Percentiles rank a stretch among this genome's conserved stretches.
Evolutionary conservation across 2,329 filamentous ascomycete genomes (phyloP).

Genomic region (Alternaria sp.): DNA sequence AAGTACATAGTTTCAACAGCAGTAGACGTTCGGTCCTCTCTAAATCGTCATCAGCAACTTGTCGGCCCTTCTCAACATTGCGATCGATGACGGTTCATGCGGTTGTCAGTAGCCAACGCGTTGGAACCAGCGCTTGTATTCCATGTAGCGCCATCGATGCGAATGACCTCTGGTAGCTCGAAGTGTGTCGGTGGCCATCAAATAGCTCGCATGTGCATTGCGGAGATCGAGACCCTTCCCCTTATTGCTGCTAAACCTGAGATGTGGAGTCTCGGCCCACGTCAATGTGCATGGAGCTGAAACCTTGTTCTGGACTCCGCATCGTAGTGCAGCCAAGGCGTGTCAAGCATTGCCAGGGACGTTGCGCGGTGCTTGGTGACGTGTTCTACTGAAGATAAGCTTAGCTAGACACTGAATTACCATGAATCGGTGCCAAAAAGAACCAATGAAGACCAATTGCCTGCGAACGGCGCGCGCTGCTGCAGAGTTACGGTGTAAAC

Average conservation of each 20-base stretch:
- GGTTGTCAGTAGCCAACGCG: neutral
- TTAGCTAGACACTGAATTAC: neutral
- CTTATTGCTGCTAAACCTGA: neutral
- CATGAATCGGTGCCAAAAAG: neutral
- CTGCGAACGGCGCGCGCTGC: neutral
- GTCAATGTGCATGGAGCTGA: constrained; percentile 25
- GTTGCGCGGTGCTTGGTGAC: constrained; percentile 32
- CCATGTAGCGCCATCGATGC: neutral
- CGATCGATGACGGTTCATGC: neutral
- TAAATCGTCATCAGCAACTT: neutral
- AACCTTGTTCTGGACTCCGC: constrained; percentile 14
- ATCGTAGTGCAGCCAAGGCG: constrained; percentile 23
- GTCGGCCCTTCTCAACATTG: neutral
- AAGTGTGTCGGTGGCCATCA: neutral
- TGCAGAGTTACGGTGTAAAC: constrained; percentile 10
- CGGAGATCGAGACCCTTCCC: constrained; percentile 1
- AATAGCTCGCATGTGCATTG: neutral
- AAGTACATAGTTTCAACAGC: neutral
- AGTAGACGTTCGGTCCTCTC: neutral
- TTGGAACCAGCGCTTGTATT: neutral
- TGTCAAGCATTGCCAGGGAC: constrained; percentile 30
- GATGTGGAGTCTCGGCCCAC: constrained; percentile 16
- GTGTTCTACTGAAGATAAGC: constrained; percentile 20
- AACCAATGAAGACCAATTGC: neutral
- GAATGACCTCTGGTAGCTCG: neutral